These are phyloP conservation scores for Tephrocybe sp. DNA, from an alignment of 768 basidiomycete genomes.

Conservation along the genomic window DNA sequence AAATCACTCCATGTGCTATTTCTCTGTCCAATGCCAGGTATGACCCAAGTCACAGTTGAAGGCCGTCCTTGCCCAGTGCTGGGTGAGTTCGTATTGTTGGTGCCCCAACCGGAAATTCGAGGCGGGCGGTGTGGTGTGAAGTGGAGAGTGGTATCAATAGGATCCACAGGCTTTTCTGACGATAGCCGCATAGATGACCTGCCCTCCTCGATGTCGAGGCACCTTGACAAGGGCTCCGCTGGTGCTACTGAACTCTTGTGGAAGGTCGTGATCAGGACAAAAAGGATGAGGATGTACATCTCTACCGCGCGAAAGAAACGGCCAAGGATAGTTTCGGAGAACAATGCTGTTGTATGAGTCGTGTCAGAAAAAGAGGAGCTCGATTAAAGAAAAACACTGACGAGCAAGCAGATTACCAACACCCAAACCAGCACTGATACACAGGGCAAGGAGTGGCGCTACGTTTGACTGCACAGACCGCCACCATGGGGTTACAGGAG, in stretches of 20 bases:
- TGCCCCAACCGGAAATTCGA: background rate
- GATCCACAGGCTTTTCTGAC: constrained; percentile 8
- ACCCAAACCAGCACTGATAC: constrained; percentile 51
- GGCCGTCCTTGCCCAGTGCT: background rate
- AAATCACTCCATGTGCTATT: background rate
- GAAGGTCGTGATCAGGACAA: constrained; percentile 49
- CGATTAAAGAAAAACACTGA: constrained; percentile 35
- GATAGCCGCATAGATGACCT: constrained; percentile 6
- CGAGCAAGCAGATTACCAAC: constrained; percentile 57
- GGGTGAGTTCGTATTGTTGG: background rate
- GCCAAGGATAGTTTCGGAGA: constrained; percentile 70
- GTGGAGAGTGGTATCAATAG: constrained; percentile 5
- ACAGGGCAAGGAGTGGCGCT: constrained; percentile 50
- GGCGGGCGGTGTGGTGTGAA: background rate
- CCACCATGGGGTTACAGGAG: constrained; percentile 38
- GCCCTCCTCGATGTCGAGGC: background rate
- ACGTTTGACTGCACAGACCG: constrained; percentile 45
- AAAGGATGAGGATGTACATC: constrained; percentile 61
- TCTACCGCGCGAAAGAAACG: constrained; percentile 65
- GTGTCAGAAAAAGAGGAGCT: constrained; percentile 1
- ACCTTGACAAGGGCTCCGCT: background rate
- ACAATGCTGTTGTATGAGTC: constrained; percentile 50
- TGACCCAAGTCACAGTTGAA: background rate
- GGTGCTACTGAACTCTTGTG: constrained; percentile 18
- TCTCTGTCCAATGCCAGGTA: background rate